A percentile compares a stretch with the other conserved stretches of the same genome.
phyloP scores from a whole-genome alignment of 768 basidiomycete genomes.

The Hypholoma fasciculare region DNA sequence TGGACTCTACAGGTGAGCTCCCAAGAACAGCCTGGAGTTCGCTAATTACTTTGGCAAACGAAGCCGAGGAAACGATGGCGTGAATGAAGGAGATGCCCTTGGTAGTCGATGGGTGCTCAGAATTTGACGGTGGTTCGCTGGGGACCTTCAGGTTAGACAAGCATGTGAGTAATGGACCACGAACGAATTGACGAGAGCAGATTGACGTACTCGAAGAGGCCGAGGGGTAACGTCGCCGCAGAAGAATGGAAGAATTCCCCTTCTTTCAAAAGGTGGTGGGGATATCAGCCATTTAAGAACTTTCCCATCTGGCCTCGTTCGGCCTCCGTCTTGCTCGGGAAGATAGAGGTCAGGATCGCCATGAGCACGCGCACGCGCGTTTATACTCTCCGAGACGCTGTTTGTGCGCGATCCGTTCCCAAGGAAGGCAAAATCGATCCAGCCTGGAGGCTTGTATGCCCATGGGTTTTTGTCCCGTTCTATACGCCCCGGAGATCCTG shows the following conservation, averaged over 20 bases:
- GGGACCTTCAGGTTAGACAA: conserved; percentile 42
- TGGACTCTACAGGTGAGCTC: conserved; percentile 28
- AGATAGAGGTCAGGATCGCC: conserved; percentile 41
- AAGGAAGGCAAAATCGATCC: conserved; percentile 69
- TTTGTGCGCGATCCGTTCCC: conserved; percentile 43
- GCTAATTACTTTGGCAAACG: conserved; percentile 29
- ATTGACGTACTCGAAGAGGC: conserved; percentile 49
- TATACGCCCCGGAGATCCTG: conserved; percentile 42
- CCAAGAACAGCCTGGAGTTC: conserved; percentile 54
- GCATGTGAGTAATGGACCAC: background rate
- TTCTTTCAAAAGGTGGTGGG: conserved; percentile 26
- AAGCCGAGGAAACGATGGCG: conserved; percentile 33
- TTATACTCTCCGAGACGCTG: conserved; percentile 54
- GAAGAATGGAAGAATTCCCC: conserved; percentile 61
- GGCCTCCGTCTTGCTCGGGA: conserved; percentile 50
- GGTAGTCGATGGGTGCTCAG: conserved; percentile 50
- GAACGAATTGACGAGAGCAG: background rate
- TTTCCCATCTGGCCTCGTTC: conserved; percentile 55
- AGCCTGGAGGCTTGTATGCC: conserved; percentile 55
- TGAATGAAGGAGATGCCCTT: conserved; percentile 50
- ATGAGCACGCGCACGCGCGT: conserved; percentile 43
- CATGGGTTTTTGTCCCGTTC: conserved; percentile 50
- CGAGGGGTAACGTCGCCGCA: conserved; percentile 74
- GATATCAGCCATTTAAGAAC: conserved; percentile 61
- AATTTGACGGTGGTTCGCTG: conserved; percentile 42